Evolutionary conservation across 345 rosid genomes (phyloP).

Genomic region (Rhizophora apiculata): DNA sequence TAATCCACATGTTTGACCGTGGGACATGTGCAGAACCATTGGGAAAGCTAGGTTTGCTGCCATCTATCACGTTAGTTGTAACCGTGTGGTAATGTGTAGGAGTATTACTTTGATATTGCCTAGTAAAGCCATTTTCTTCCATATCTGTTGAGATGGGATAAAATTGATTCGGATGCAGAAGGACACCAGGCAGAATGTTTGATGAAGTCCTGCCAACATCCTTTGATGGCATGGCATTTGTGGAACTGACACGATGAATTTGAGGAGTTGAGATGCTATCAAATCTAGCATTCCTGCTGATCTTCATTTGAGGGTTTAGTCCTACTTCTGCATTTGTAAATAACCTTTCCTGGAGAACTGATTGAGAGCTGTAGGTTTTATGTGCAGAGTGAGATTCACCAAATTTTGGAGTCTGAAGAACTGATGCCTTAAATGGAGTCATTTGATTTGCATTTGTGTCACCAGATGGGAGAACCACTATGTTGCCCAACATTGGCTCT

Average conservation of each 20-base stretch:
- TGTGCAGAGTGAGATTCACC: constrained; percentile 20
- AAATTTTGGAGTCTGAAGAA: constrained; percentile 41
- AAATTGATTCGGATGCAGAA: constrained; percentile 27
- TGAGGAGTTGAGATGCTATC: constrained; percentile 42
- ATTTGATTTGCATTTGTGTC: constrained; percentile 26
- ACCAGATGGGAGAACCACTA: constrained; percentile 34
- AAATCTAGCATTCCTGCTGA: constrained; percentile 39
- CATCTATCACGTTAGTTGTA: constrained; percentile 34
- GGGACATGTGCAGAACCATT: constrained; percentile 37
- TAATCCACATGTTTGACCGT: constrained; percentile 33
- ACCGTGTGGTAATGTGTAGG: constrained; percentile 35
- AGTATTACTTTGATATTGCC: constrained; percentile 31
- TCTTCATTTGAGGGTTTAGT: constrained; percentile 29
- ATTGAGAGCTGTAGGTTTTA: constrained; percentile 29
- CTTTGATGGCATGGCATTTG: constrained; percentile 38
- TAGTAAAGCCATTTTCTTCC: constrained; percentile 48
- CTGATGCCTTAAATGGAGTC: constrained; percentile 27
- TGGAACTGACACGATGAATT: constrained; percentile 9
- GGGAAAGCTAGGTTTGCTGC: constrained; percentile 29
- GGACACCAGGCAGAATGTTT: constrained; percentile 31
- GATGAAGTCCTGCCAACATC: constrained; percentile 29
- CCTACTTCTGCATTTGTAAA: constrained; percentile 42
- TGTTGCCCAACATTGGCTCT: constrained; percentile 30
- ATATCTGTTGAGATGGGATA: constrained; percentile 40
- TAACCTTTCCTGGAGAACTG: constrained; percentile 42